Evolutionary conservation across 2,329 filamentous ascomycete genomes (phyloP).

Genomic region (Cladosporium velox): DNA sequence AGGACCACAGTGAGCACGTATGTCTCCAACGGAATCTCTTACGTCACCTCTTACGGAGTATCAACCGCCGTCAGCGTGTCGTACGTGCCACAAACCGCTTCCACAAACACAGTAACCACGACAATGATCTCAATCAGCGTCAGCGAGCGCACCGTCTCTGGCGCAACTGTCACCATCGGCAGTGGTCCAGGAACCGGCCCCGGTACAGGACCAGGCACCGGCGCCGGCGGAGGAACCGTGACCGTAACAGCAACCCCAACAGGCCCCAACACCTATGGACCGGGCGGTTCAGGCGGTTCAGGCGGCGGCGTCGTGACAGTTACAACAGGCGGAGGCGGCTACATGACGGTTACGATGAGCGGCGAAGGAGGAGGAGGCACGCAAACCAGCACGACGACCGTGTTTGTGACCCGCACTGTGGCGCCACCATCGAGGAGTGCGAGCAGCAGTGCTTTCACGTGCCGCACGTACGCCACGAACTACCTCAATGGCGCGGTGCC

Average conservation of each 20-base stretch:
- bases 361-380: constrained; percentile 13
- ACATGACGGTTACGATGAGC: constrained; percentile 29
- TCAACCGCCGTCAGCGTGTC: constrained; percentile 27
- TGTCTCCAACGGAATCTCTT: constrained; percentile 33
- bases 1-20: constrained; percentile 15
- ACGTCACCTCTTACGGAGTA: constrained; percentile 31
- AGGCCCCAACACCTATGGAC: constrained; percentile 1
- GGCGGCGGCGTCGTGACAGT: constrained; percentile 18
- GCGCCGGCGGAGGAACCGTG: constrained; percentile 20
- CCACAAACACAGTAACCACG: constrained; percentile 25
- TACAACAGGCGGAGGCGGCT: constrained; percentile 26
- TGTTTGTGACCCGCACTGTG: constrained; percentile 21
- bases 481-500: constrained; percentile 31
- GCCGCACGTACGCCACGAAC: constrained; percentile 33
- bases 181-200: constrained; percentile 12
- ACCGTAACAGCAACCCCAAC: constrained; percentile 25
- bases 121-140: constrained; percentile 26
- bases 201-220: constrained; percentile 10
- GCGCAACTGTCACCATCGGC: constrained; percentile 20
- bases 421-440: constrained; percentile 20
- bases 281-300: neutral
- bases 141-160: constrained; percentile 19
- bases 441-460: constrained; percentile 28
- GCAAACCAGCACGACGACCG: constrained; percentile 23
- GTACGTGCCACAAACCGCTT: constrained; percentile 9